Percentiles rank a stretch among this genome's conserved stretches.
These are phyloP conservation scores for Pelargonium hybrid DNA, from an alignment of 441 rosid genomes.

Conservation along the genomic window DNA sequence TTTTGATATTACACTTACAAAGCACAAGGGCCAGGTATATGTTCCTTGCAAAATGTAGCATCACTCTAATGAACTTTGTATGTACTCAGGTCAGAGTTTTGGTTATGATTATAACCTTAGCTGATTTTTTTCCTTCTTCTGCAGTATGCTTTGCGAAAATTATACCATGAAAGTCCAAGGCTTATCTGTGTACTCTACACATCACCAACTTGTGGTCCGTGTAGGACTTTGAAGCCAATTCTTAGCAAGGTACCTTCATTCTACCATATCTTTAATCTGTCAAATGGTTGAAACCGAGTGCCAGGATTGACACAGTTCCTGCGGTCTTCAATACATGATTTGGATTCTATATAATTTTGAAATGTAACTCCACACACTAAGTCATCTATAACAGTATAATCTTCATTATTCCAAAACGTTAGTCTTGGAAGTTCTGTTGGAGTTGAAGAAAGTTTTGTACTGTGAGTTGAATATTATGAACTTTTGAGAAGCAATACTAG, in stretches of 20 bases:
- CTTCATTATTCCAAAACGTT: too few species aligned
- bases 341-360: too few species aligned
- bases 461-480: too few species aligned
- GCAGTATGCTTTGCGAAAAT: constrained; percentile 84
- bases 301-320: background rate
- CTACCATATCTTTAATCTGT: background rate
- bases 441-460: too few species aligned
- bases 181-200: constrained; percentile 79
- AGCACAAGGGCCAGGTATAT: constrained; percentile 80
- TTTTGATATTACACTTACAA: constrained; percentile 65
- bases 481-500: too few species aligned
- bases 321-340: background rate
- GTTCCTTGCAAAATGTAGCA: constrained; percentile 2
- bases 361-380: too few species aligned
- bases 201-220: constrained; percentile 92
- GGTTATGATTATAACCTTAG: background rate
- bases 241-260: constrained; percentile 57
- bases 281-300: background rate
- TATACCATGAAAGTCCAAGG: constrained; percentile 94
- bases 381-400: too few species aligned
- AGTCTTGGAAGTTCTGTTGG: too few species aligned
- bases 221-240: constrained; percentile 94
- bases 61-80: constrained; percentile 7
- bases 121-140: constrained; percentile 1
- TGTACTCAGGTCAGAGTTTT: background rate